phyloP scores from a whole-genome alignment of 2,329 filamentous ascomycete genomes.

The Saccharata proteae region DNA sequence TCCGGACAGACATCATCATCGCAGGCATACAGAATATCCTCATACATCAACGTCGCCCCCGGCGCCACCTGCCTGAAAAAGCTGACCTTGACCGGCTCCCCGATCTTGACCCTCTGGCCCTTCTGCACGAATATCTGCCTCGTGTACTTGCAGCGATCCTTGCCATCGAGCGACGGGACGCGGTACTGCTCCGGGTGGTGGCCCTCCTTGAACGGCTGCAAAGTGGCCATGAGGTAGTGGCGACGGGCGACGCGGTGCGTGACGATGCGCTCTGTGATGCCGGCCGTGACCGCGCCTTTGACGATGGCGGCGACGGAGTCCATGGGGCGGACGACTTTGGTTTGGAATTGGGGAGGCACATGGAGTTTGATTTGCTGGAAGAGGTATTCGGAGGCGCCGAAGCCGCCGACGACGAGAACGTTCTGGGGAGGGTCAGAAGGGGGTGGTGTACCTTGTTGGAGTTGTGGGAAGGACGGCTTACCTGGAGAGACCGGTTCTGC shows the following conservation, averaged over 20 bases:
- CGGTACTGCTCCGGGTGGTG: slow-evolving; percentile 98
- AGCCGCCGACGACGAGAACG: slow-evolving; percentile 92
- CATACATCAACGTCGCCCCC: slow-evolving; percentile 96
- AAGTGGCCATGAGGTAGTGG: slow-evolving; percentile 97
- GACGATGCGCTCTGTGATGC: slow-evolving; percentile 92
- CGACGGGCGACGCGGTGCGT: slow-evolving; percentile 94
- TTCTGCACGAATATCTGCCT: slow-evolving; percentile 98
- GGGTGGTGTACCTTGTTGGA: no score
- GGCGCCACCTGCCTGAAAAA: slow-evolving; percentile 98
- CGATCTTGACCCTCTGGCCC: slow-evolving; percentile 97
- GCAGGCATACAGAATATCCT: slow-evolving; percentile 94
- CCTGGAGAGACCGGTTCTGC: slow-evolving; percentile 82
- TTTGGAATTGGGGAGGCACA: slow-evolving; percentile 94
- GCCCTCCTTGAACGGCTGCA: slow-evolving; percentile 97
- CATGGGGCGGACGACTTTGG: slow-evolving; percentile 97
- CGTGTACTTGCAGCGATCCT: slow-evolving; percentile 97
- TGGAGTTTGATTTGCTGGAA: slow-evolving; percentile 99
- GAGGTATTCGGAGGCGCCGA: slow-evolving; percentile 95
- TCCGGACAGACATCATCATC: slow-evolving; percentile 97
- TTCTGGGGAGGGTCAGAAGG: slow-evolving; percentile 55
- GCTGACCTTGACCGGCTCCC: slow-evolving; percentile 95
- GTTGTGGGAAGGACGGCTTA: slow-evolving; percentile 27
- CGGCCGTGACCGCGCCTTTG: slow-evolving; percentile 93
- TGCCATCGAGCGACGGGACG: slow-evolving; percentile 89
- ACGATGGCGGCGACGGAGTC: slow-evolving; percentile 97